Evolutionary conservation across 805 yeast species (phyloP).

Genomic region (Teunomyces tritomae): DNA sequence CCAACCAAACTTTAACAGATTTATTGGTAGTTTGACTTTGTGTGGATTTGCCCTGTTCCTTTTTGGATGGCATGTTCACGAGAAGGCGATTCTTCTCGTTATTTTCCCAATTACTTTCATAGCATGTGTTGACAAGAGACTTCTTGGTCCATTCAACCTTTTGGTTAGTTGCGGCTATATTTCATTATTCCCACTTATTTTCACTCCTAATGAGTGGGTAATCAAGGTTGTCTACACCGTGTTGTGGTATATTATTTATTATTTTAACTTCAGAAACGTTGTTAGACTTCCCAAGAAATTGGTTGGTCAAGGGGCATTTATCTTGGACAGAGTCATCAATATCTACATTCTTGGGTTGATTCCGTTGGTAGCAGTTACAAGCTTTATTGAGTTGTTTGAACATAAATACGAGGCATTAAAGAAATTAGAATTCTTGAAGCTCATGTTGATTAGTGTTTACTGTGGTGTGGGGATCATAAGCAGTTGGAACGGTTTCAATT

Average conservation of each 20-base stretch:
- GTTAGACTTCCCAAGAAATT: constrained; percentile 50
- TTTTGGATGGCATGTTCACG: constrained; percentile 99
- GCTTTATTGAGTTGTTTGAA: constrained; percentile 53
- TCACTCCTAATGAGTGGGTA: constrained; percentile 74
- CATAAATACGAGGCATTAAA: constrained; percentile 51
- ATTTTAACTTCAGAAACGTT: constrained; percentile 68
- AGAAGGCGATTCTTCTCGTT: constrained; percentile 88
- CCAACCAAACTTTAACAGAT: constrained; percentile 73
- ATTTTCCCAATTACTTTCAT: constrained; percentile 85
- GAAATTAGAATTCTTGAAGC: constrained; percentile 66
- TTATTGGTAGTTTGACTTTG: constrained; percentile 78
- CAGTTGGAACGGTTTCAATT: constrained; percentile 84
- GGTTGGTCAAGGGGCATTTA: constrained; percentile 20
- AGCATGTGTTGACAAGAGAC: constrained; percentile 65
- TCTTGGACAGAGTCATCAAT: constrained; percentile 67
- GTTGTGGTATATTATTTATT: constrained; percentile 81
- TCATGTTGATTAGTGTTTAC: constrained; percentile 83
- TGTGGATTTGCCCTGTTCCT: constrained; percentile 90
- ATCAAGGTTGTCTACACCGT: constrained; percentile 74
- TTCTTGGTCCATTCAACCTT: constrained; percentile 68
- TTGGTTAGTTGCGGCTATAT: constrained; percentile 79
- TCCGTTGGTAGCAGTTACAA: constrained; percentile 52
- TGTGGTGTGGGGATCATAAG: constrained; percentile 82
- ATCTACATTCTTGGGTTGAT: constrained; percentile 66
- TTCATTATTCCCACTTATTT: constrained; percentile 83